Evolutionary conservation across 2,329 filamentous ascomycete genomes (phyloP), one percentile per base, ranked within the genome.

Genomic region (Aspergillus cejpii): DNA sequence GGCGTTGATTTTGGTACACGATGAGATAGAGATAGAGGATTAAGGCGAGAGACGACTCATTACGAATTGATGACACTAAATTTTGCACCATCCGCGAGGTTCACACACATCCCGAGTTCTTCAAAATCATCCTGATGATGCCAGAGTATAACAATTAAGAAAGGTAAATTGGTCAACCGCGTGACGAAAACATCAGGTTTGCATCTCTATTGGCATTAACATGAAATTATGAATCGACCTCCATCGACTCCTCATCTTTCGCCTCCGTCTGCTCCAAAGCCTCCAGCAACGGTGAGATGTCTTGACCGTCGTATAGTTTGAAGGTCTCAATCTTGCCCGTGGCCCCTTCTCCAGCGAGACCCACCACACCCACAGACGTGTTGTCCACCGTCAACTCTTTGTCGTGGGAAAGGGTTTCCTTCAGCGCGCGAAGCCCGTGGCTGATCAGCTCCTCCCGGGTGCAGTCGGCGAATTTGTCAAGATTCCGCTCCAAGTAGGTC

Each of bases 351-450:
- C 60, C 71, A 39, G 78, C 72, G 39, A 80, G 57, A 7, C 90
- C 90, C 17, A 90, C 86, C 49, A 96, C 76, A 28, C 87, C 90
- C 43, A 98, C 80, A 57, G 88, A 95, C 43, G 90, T 95, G 74
- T 98, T 98, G 68, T 97, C 92, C 31, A 96, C 81, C 44, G 91
- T 97, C 67, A 98, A 74, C 77, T 97, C 90, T 76, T 94, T 94
- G 72, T 98, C 92, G 78, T 97, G 91, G 46, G 87, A 85, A 66
- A 98, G 74, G 58, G 86, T 94, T 76, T 98, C 92, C 77, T 95
- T 95, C 64, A 98, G 75, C 41, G 92, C 91, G 64, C 80, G 80
- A 63, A 98, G 74, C 24, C 91, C 92, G 73, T 98, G 92, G 70
- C 81, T 82, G 60, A 98, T 83, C 62, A 98, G 74, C 69, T 94